A percentile compares a stretch with the other conserved stretches of the same genome.
Conservation (phyloP, 2,329 filamentous ascomycete genomes). For the Sporothrix globosa region DNA sequence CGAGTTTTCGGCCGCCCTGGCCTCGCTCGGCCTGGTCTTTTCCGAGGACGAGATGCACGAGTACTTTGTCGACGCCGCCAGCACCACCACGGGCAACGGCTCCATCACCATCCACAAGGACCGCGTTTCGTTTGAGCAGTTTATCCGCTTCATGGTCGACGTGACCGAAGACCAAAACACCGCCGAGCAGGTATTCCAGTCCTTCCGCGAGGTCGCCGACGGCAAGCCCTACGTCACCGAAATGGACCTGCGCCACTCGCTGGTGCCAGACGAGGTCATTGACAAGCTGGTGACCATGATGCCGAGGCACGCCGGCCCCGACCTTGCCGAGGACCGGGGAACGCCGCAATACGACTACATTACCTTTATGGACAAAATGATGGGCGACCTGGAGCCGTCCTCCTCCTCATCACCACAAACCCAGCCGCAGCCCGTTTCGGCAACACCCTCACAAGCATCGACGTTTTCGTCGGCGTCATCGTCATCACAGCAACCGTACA, state of each 20-base stretch:
- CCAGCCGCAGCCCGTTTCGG: background rate
- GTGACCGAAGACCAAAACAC: slow-evolving; percentile 99
- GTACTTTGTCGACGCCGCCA: slow-evolving; percentile 86
- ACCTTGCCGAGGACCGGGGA: slow-evolving; percentile 80
- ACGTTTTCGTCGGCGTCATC: slow-evolving; percentile 9
- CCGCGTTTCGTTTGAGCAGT: slow-evolving; percentile 94
- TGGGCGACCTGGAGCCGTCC: slow-evolving; percentile 43
- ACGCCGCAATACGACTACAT: slow-evolving; percentile 94
- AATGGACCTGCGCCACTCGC: slow-evolving; percentile 89
- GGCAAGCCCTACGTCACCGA: slow-evolving; percentile 99
- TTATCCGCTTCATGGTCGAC: slow-evolving; percentile 99
- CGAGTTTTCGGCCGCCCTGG: slow-evolving; percentile 92
- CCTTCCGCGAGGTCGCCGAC: slow-evolving; percentile 95
- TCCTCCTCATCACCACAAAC: slow-evolving; percentile 39
- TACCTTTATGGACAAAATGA: slow-evolving; percentile 90
- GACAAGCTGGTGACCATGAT: slow-evolving; percentile 88
- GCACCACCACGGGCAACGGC: slow-evolving; percentile 38
- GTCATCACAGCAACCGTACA: slow-evolving; percentile 1
- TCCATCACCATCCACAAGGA: slow-evolving; percentile 52
- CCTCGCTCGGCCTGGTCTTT: slow-evolving; percentile 93
- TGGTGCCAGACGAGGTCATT: slow-evolving; percentile 96
- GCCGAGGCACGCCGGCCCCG: slow-evolving; percentile 80
- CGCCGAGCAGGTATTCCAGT: slow-evolving; percentile 97
- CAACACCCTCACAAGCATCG: slow-evolving; percentile 22
- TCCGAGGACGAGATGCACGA: slow-evolving; percentile 98